Evolutionary conservation across 805 yeast genomes (phyloP), one percentile per base, ranked within the genome.

Genomic region (Starmerella sirachaensis): DNA sequence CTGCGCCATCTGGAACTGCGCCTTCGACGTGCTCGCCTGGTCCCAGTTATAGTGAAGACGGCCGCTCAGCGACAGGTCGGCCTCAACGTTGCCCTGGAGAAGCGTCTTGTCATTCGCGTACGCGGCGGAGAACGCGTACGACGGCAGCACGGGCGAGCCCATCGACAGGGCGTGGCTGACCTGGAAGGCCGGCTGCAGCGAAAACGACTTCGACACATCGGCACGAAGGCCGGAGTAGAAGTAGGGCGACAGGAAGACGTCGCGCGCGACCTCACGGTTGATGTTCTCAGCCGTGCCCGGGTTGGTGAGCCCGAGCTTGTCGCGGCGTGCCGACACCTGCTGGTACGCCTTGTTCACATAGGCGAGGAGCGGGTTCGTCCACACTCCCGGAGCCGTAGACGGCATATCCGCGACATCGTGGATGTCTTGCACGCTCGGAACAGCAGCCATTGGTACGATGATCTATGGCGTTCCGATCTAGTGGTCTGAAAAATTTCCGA

Each of bases 271-370:
- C 65, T 91, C 98, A 65, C 83, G 82, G 66, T 78, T 78, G 60
- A 88, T 68, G 66, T 84, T 83, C 67, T 86, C 97, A 60, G 84
- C 74, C 48, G 94, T 79, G 50, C 97, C 97, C 41, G 98, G 98
- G 65, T 85, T 83, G 52, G 73, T 64, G 59, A 91, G 74, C 40
- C 85, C 84, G 49, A 86, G 68, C 6, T 88, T 74, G 44, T 72
- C 69, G 60, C 97, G 76, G 61, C 85, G 93, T 51, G 76, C 77
- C 45, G 41, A 18, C n/a, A 45, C 40, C 23, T 36, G 13, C 32
- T 22, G 32, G 43, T 30, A 42, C 20, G 46, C 42, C 14, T 31
- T 20, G 43, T 40, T 47, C 31, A 47, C 43, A 29, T 31, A 30
- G 21, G 46, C 24, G 31, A 44, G 26, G 32, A 47, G 40, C 29